phyloP scores from a whole-genome alignment of 2,329 filamentous ascomycete species.

The Phyllosticta citrichinensis region DNA sequence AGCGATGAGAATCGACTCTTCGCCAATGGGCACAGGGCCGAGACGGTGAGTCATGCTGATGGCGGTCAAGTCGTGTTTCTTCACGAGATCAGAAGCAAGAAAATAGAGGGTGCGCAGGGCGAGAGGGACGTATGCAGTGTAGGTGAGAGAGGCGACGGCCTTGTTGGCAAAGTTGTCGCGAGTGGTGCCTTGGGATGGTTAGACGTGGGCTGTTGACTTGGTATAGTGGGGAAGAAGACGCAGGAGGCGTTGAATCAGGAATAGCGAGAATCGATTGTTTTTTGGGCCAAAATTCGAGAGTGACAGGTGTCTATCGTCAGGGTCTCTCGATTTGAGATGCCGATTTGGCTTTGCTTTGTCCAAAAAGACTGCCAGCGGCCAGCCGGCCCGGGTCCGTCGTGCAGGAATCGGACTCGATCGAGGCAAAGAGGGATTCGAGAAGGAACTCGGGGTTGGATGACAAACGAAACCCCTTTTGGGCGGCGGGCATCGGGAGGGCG shows the following conservation, averaged over 20 bases:
- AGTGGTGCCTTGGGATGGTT: slow-evolving; percentile 51
- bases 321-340: background rate
- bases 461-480: background rate
- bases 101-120: slow-evolving; percentile 58
- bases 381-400: background rate
- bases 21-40: slow-evolving; percentile 76
- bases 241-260: background rate
- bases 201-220: background rate
- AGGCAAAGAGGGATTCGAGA: background rate
- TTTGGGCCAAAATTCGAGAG: background rate
- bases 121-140: slow-evolving; percentile 62
- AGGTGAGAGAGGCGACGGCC: slow-evolving; percentile 64
- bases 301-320: background rate
- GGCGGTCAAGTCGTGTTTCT: slow-evolving; percentile 56
- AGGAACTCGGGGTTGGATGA: background rate
- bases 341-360: background rate
- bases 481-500: background rate
- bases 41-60: slow-evolving; percentile 78
- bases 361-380: background rate
- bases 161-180: slow-evolving; percentile 63
- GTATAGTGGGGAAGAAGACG: background rate
- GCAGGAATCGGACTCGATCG: background rate
- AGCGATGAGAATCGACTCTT: slow-evolving; percentile 86
- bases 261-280: background rate
- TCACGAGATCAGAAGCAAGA: slow-evolving; percentile 49